Conservation (phyloP, 306 rosid species). For the Hylodesmum podocarpum region DNA sequence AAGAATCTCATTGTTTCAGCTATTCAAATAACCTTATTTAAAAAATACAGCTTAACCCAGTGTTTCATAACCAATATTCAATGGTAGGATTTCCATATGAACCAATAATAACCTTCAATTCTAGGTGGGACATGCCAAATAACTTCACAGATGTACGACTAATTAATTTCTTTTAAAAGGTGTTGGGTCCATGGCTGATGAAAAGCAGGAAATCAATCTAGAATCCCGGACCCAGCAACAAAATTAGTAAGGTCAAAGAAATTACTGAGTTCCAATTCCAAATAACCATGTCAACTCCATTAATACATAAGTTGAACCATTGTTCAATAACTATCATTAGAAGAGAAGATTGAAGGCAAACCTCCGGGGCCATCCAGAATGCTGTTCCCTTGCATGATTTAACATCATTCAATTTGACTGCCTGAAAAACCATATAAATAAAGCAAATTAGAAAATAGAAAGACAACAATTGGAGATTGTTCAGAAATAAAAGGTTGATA, state of each 20-base stretch:
- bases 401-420: conserved; percentile 69
- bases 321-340: not conserved
- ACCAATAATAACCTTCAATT: not conserved
- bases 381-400: conserved; percentile 91
- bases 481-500: not conserved
- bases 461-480: not conserved
- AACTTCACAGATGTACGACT: conserved; percentile 8
- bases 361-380: conserved; percentile 99
- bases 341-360: conserved; percentile 44
- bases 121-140: not conserved
- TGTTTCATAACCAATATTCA: not conserved
- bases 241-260: not conserved
- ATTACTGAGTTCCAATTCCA: not conserved
- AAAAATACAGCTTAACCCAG: not conserved
- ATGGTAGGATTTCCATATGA: conserved; percentile 20
- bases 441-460: conserved; percentile 24
- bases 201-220: conserved; percentile 14
- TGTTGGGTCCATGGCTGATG: conserved; percentile 2
- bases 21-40: not conserved
- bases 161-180: not conserved
- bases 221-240: conserved; percentile 6
- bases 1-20: not conserved
- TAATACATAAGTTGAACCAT: conserved; percentile 14
- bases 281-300: not conserved
- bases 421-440: conserved; percentile 47